These are phyloP conservation scores for Linum lewisii DNA, from an alignment of 345 rosid species.

Conservation along the genomic window DNA sequence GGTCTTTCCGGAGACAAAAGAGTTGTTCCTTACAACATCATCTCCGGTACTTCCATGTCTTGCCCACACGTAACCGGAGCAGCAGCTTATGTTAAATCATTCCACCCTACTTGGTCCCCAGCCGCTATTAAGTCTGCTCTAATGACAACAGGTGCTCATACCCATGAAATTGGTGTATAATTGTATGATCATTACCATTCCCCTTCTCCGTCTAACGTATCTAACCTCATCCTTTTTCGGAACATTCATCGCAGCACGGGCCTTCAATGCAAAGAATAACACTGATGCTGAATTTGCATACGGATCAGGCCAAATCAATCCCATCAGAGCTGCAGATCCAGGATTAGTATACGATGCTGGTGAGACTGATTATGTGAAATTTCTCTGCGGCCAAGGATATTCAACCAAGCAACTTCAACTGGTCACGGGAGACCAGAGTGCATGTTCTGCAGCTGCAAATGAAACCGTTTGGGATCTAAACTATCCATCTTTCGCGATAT, in stretches of 20 bases:
- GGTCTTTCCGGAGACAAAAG: conserved; percentile 11
- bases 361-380: conserved; percentile 24
- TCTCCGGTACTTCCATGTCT: conserved; percentile 52
- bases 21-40: conserved; percentile 18
- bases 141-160: neutral
- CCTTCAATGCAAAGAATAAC: conserved; percentile 23
- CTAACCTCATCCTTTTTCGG: no score
- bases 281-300: conserved; percentile 32
- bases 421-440: conserved; percentile 25
- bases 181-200: neutral
- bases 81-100: neutral
- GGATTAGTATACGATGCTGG: conserved; percentile 28
- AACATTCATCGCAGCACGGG: conserved; percentile 22
- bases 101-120: neutral
- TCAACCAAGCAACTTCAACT: conserved; percentile 2
- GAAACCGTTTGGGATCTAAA: conserved; percentile 31
- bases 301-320: conserved; percentile 50
- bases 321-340: conserved; percentile 29
- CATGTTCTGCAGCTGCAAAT: conserved; percentile 19
- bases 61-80: conserved; percentile 32
- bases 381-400: conserved; percentile 40
- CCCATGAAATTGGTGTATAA: no score
- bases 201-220: no score
- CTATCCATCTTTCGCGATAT: conserved; percentile 36
- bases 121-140: neutral